Percentiles rank a stretch among this genome's conserved stretches.
phyloP scores from a whole-genome alignment of 2,329 filamentous ascomycete genomes.

The Ophiocordyceps camponoti-saundersi region DNA sequence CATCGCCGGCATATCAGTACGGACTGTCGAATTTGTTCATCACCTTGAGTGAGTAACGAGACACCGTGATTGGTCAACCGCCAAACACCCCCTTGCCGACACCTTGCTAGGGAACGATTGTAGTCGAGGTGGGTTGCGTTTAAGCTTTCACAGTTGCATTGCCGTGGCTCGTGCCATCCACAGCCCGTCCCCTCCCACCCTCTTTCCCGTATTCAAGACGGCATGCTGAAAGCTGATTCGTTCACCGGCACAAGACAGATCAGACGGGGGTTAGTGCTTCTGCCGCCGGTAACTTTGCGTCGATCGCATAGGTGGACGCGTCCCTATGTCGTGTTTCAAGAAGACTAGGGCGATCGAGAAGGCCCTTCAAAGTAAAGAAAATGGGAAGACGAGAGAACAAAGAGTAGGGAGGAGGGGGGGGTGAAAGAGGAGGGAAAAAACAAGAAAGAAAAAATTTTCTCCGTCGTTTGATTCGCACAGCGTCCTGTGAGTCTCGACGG shows the following conservation, averaged over 20 bases:
- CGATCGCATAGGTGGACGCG: background rate
- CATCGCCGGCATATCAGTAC: background rate
- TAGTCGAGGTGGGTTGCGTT: background rate
- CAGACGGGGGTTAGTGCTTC: background rate
- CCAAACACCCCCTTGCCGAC: background rate
- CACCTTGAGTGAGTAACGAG: background rate
- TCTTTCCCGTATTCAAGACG: background rate
- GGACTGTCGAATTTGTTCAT: background rate
- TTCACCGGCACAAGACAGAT: background rate
- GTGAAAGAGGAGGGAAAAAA: background rate
- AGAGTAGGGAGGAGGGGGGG: background rate
- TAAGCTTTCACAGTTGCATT: slow-evolving; percentile 4
- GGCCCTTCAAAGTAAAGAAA: background rate
- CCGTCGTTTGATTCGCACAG: background rate
- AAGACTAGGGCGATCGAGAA: background rate
- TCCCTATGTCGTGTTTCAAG: background rate
- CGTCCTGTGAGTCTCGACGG: background rate
- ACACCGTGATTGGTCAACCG: background rate
- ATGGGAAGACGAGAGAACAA: background rate
- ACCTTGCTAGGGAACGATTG: background rate
- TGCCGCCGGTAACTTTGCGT: slow-evolving; percentile 1
- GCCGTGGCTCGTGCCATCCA: slow-evolving; percentile 2
- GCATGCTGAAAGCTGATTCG: background rate
- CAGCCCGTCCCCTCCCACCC: slow-evolving; percentile 1
- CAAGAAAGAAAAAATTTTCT: background rate